Evolutionary conservation across 805 yeast species (phyloP).

Genomic region (Hanseniaspora jakobsenii): DNA sequence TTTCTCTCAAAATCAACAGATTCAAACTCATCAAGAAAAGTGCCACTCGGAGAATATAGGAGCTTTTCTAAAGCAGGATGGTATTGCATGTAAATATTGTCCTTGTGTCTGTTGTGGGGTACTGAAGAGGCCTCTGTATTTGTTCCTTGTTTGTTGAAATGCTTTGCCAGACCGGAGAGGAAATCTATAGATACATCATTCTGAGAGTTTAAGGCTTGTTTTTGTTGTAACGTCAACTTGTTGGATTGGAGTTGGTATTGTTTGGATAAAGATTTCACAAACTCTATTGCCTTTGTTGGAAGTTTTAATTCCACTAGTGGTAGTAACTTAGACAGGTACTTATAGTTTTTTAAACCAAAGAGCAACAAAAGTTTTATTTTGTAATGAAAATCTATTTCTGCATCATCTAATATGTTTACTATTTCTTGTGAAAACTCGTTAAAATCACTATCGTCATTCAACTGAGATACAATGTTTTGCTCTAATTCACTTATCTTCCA

Average conservation of each 20-base stretch:
- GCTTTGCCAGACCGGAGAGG: slow-evolving; percentile 27
- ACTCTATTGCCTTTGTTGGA: slow-evolving; percentile 30
- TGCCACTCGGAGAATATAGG: slow-evolving; percentile 24
- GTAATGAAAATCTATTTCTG: slow-evolving; percentile 37
- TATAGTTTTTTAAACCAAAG: slow-evolving; percentile 62
- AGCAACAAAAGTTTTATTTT: slow-evolving; percentile 65
- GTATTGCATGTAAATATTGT: slow-evolving; percentile 84
- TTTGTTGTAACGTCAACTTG: slow-evolving; percentile 15
- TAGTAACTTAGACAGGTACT: slow-evolving; percentile 35
- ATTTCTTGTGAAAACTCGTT: slow-evolving; percentile 34
- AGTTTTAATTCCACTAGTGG: slow-evolving; percentile 31
- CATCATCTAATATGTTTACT: slow-evolving; percentile 34
- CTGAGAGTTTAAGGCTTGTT: slow-evolving; percentile 11
- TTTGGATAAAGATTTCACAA: slow-evolving; percentile 28
- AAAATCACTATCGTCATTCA: slow-evolving; percentile 45
- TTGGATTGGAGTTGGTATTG: slow-evolving; percentile 11
- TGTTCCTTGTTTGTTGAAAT: slow-evolving; percentile 27
- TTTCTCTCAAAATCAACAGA: slow-evolving; percentile 30
- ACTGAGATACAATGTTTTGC: slow-evolving; percentile 65
- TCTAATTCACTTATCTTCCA: slow-evolving; percentile 86
- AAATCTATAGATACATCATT: slow-evolving; percentile 21
- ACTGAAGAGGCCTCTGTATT: slow-evolving; percentile 24
- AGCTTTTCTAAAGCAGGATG: slow-evolving; percentile 47
- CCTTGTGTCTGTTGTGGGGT: slow-evolving; percentile 22
- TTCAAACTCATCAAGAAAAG: slow-evolving; percentile 22